A percentile compares a stretch with the other conserved stretches of the same genome.
phyloP scores from a whole-genome alignment of 768 basidiomycete species.

The Lactifluus rugatus region DNA sequence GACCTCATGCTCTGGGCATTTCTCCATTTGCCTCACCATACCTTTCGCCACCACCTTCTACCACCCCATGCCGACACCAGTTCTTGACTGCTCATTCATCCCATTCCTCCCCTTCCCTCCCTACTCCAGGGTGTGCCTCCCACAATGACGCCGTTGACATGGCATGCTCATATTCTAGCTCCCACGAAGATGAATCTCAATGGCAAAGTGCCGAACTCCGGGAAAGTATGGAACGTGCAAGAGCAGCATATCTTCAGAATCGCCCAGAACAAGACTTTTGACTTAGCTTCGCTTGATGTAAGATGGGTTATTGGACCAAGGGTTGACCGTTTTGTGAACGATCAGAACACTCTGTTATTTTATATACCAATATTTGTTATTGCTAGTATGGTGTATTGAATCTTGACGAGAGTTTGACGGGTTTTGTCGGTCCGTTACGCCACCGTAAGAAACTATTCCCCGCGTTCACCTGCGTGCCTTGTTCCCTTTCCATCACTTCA shows the following conservation, averaged over 20 bases:
- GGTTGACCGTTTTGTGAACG: not conserved
- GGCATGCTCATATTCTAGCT: slow-evolving; percentile 20
- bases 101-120: slow-evolving; percentile 23
- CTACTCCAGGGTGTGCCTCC: slow-evolving; percentile 21
- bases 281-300: not conserved
- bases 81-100: slow-evolving; percentile 18
- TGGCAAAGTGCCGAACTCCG: slow-evolving; percentile 60
- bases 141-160: slow-evolving; percentile 20
- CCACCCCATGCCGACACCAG: slow-evolving; percentile 10
- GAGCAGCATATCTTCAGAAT: slow-evolving; percentile 29
- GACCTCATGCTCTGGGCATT: slow-evolving; percentile 19
- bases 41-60: slow-evolving; percentile 23
- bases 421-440: not conserved
- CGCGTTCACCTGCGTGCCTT: not conserved
- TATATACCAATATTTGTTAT: slow-evolving; percentile 4
- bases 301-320: not conserved
- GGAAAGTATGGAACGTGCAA: slow-evolving; percentile 62
- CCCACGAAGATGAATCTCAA: slow-evolving; percentile 37
- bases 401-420: not conserved
- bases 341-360: not conserved
- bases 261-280: slow-evolving; percentile 7
- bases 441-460: not conserved
- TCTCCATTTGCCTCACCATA: slow-evolving; percentile 25
- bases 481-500: not conserved
- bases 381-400: not conserved